Percentiles rank a stretch among this genome's conserved stretches.
These are phyloP conservation scores for Lachnellula subtilissima DNA, from an alignment of 2,329 filamentous ascomycete genomes.

Conservation along the genomic window DNA sequence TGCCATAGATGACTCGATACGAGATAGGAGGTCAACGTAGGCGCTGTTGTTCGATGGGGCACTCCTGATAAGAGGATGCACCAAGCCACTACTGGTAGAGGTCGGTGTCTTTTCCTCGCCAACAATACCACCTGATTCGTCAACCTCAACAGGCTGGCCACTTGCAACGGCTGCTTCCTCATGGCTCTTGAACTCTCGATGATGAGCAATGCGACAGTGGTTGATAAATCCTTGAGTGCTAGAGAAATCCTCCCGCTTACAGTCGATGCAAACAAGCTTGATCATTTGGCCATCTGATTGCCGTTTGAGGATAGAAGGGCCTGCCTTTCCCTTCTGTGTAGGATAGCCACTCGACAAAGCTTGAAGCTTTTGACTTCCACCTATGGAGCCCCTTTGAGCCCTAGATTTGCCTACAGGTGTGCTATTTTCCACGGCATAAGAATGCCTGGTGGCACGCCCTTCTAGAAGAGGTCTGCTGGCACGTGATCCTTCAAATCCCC, in stretches of 20 bases:
- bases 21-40: conserved; percentile 45
- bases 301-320: conserved; percentile 79
- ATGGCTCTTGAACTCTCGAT: conserved; percentile 89
- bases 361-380: conserved; percentile 60
- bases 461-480: conserved; percentile 48
- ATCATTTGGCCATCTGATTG: conserved; percentile 75
- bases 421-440: conserved; percentile 51
- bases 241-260: conserved; percentile 84
- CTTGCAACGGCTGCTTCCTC: conserved; percentile 88
- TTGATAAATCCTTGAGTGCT: conserved; percentile 99
- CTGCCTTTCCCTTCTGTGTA: conserved; percentile 72
- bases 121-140: conserved; percentile 49
- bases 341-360: conserved; percentile 66
- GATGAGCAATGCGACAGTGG: conserved; percentile 94
- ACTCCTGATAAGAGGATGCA: conserved; percentile 57
- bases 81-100: conserved; percentile 40
- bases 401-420: conserved; percentile 43
- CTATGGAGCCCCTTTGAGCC: conserved; percentile 51
- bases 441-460: conserved; percentile 75
- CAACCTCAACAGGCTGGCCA: conserved; percentile 73
- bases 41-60: conserved; percentile 51
- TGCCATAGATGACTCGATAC: conserved; percentile 50
- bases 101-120: conserved; percentile 37
- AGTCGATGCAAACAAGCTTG: conserved; percentile 85
- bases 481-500: conserved; percentile 22